Evolutionary conservation across 164 flowering plant genomes (phyloP).

Genomic region (Litsea cubeba): DNA sequence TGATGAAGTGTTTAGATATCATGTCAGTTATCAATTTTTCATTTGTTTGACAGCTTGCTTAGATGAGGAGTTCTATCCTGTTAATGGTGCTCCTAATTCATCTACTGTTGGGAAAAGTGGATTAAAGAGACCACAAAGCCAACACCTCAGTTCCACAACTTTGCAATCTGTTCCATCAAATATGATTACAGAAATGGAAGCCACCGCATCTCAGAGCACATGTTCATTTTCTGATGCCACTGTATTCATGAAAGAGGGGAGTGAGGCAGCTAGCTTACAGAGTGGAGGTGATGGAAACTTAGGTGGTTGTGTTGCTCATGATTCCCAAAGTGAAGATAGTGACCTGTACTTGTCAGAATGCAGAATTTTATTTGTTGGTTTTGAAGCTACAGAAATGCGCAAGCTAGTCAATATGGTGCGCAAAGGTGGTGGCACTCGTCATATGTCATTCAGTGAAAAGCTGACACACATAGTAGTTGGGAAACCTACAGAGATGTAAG

Average conservation of each 20-base stretch:
- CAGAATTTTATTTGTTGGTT: conserved; percentile 72
- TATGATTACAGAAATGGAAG: conserved; percentile 37
- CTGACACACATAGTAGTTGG: conserved; percentile 89
- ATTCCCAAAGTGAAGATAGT: conserved; percentile 73
- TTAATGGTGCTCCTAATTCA: conserved; percentile 40
- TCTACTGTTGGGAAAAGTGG: conserved; percentile 29
- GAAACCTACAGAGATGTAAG: conserved; percentile 77
- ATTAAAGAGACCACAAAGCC: conserved; percentile 24
- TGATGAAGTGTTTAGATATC: conserved; percentile 1
- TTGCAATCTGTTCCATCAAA: conserved; percentile 30
- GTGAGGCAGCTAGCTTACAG: conserved; percentile 25
- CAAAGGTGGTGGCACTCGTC: conserved; percentile 90
- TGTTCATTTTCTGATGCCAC: conserved; percentile 36
- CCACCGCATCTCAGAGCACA: conserved; percentile 47
- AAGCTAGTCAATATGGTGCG: conserved; percentile 71
- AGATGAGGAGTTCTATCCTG: conserved; percentile 76
- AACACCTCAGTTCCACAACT: conserved; percentile 32
- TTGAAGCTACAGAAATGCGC: conserved; percentile 74
- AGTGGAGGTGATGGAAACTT: conserved; percentile 29
- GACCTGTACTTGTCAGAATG: conserved; percentile 90
- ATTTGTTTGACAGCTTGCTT: conserved; percentile 61
- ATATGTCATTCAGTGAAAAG: conserved; percentile 57
- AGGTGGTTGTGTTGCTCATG: conserved; percentile 73
- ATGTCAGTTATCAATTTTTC: conserved; percentile 15
- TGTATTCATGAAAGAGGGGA: conserved; percentile 25